Conservation (phyloP, 305 asterid genomes). For the Caryopteris hybrid region DNA sequence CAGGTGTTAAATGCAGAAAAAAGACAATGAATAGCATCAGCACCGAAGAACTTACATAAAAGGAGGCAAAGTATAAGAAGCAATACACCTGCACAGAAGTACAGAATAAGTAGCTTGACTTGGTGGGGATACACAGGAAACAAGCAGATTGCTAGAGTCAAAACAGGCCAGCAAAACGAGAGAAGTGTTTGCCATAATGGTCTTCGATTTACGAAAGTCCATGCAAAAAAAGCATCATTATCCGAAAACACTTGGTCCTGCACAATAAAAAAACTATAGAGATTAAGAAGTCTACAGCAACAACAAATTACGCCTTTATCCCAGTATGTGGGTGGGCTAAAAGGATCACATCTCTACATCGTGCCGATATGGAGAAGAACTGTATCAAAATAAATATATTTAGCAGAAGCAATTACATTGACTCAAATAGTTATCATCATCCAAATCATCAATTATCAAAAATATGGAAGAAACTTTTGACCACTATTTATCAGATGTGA, state of each 20-base stretch:
- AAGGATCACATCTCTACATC: not conserved
- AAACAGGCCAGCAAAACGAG: constrained; percentile 95
- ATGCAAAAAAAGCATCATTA: constrained; percentile 93
- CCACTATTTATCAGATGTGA: not conserved
- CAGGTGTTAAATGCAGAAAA: not conserved
- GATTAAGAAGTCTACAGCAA: not conserved
- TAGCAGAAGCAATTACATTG: not conserved
- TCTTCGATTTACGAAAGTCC: constrained; percentile 88
- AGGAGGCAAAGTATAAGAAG: constrained; percentile 88
- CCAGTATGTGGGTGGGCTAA: not conserved
- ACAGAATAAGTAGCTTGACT: constrained; percentile 87
- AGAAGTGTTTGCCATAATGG: constrained; percentile 98
- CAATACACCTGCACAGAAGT: constrained; percentile 92
- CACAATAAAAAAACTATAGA: constrained; percentile 20
- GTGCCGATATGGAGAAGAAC: not conserved
- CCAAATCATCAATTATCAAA: not conserved
- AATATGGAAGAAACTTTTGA: not conserved
- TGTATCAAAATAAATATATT: constrained; percentile 1
- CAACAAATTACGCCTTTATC: not conserved
- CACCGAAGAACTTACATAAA: constrained; percentile 47
- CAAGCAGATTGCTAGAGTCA: constrained; percentile 97
- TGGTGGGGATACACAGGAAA: constrained; percentile 97
- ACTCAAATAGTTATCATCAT: not conserved
- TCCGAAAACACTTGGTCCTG: constrained; percentile 97
- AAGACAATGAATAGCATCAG: constrained; percentile 9